Evolutionary conservation across 2,329 filamentous ascomycete species (phyloP).

Genomic region (Clonostachys rosea): DNA sequence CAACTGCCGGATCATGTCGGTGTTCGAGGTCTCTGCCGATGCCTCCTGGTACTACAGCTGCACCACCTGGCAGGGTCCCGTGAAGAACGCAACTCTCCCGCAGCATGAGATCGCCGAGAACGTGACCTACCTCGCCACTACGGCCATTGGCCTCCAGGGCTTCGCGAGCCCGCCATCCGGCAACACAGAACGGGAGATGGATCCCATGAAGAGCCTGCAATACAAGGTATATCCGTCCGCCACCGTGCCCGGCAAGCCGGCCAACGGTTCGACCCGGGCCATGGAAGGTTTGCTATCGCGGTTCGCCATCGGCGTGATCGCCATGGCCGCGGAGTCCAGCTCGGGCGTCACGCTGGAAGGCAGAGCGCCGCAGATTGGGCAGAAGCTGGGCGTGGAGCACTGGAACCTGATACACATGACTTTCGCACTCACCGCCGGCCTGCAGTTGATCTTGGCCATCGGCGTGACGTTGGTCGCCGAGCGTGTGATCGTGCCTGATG

Average conservation of each 20-base stretch:
- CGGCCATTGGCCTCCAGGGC: constrained; percentile 33
- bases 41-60: constrained; percentile 35
- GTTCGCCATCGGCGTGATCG: constrained; percentile 29
- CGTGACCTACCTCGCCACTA: constrained; percentile 23
- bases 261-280: constrained; percentile 15
- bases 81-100: constrained; percentile 23
- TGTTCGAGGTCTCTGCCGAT: constrained; percentile 27
- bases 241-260: constrained; percentile 25
- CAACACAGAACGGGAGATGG: constrained; percentile 10
- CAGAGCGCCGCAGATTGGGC: neutral
- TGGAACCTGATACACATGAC: constrained; percentile 10
- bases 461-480: constrained; percentile 3
- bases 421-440: constrained; percentile 5
- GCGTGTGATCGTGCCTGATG: constrained; percentile 6
- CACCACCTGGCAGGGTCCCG: constrained; percentile 25
- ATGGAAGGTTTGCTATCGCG: constrained; percentile 29
- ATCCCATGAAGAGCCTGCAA: constrained; percentile 13
- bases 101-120: constrained; percentile 25
- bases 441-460: constrained; percentile 6
- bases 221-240: constrained; percentile 36
- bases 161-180: constrained; percentile 12
- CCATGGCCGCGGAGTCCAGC: constrained; percentile 22
- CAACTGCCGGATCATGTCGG: constrained; percentile 20
- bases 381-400: constrained; percentile 10
- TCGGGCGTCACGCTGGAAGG: constrained; percentile 17